These are phyloP conservation scores for Parasitella parasitica DNA, from an alignment of 371 early-diverging fungal genomes.

Conservation along the genomic window DNA sequence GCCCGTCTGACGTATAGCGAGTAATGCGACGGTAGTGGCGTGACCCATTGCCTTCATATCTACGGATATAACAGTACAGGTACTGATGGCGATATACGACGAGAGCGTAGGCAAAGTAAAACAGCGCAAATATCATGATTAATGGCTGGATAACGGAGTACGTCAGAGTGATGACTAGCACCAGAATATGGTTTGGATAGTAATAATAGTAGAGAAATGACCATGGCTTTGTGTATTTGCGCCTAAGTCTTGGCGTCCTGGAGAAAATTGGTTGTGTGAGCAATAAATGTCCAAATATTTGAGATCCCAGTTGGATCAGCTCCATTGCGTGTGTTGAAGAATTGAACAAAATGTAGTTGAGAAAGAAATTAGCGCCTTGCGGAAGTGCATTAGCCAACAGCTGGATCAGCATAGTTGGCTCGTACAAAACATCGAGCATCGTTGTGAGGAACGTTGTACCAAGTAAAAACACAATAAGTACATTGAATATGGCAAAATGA, in stretches of 20 bases:
- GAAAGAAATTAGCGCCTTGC: constrained; percentile 76
- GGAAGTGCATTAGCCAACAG: constrained; percentile 68
- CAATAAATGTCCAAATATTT: constrained; percentile 52
- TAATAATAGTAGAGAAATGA: constrained; percentile 66
- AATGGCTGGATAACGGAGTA: constrained; percentile 89
- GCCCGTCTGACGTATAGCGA: constrained; percentile 74
- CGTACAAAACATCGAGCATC: constrained; percentile 67
- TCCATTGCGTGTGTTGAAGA: constrained; percentile 71
- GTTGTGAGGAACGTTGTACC: constrained; percentile 75
- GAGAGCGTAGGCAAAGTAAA: constrained; percentile 76
- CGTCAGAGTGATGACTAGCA: constrained; percentile 82
- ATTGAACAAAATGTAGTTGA: constrained; percentile 77
- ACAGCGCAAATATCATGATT: constrained; percentile 73
- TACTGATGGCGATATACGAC: constrained; percentile 80
- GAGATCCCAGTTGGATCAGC: constrained; percentile 65
- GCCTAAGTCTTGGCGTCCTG: constrained; percentile 71
- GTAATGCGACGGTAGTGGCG: constrained; percentile 74
- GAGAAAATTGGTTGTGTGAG: constrained; percentile 53
- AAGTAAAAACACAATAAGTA: constrained; percentile 83
- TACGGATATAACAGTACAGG: constrained; percentile 82
- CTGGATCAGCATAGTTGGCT: constrained; percentile 65
- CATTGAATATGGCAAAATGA: constrained; percentile 88
- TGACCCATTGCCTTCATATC: constrained; percentile 80
- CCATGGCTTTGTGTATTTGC: constrained; percentile 59
- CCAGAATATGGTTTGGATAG: constrained; percentile 72